Conservation (phyloP, 139 green algal species). For the Haematococcus lacustris region DNA sequence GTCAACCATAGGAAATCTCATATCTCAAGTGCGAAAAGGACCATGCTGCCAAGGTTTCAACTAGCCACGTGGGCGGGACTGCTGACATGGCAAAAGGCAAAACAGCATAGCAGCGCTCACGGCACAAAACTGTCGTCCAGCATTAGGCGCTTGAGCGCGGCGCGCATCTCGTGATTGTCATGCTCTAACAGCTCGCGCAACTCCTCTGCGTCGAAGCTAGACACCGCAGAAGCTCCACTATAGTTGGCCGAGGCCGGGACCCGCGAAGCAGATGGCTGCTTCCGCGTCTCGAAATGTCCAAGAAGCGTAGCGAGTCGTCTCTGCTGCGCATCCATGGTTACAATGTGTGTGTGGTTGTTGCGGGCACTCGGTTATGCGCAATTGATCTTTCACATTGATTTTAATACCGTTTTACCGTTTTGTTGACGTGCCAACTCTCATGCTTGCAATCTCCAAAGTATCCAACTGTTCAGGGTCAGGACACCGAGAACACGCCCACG, state of each 20-base stretch:
- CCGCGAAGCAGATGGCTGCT: not conserved
- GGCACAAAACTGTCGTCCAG: slow-evolving; percentile 60
- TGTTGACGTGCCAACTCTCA: too few relatives aligned
- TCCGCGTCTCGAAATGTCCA: not conserved
- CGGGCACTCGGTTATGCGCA: too few relatives aligned
- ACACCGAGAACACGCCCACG: too few relatives aligned
- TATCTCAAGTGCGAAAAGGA: not conserved
- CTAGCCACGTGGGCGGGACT: not conserved
- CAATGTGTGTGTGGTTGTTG: not conserved
- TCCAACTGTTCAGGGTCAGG: too few relatives aligned
- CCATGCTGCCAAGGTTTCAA: not conserved
- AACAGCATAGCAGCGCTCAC: slow-evolving; percentile 15
- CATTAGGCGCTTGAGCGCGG: slow-evolving; percentile 73
- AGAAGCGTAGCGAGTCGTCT: slow-evolving; percentile 1
- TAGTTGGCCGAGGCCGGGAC: not conserved
- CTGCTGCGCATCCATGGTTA: slow-evolving; percentile 7
- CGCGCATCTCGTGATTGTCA: slow-evolving; percentile 64
- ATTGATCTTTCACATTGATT: too few relatives aligned
- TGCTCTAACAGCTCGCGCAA: slow-evolving; percentile 46
- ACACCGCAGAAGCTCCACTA: too few relatives aligned
- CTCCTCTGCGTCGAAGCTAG: not conserved
- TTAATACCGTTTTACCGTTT: too few relatives aligned
- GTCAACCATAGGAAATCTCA: not conserved
- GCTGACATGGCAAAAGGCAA: not conserved
- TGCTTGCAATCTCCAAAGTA: too few relatives aligned